Conservation (phyloP, 1,284 basidiomycete species). For the Trichosporon inkin region DNA sequence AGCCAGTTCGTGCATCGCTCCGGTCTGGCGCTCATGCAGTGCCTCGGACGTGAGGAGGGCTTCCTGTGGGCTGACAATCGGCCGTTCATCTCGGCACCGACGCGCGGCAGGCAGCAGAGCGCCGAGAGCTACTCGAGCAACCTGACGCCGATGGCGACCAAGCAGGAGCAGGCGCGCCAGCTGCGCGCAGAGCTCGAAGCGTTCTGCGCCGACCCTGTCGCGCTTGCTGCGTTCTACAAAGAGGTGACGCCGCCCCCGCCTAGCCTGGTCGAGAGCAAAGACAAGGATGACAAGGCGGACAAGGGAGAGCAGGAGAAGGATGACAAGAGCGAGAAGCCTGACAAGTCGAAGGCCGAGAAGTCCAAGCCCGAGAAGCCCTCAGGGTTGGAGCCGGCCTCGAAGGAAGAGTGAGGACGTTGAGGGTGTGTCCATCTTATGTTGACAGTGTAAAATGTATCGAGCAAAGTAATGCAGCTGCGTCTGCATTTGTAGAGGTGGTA, state of each 20-base stretch:
- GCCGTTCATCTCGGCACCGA: constrained; percentile 52
- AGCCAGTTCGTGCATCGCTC: constrained; percentile 85
- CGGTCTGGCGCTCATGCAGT: constrained; percentile 80
- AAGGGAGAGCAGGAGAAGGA: constrained; percentile 4
- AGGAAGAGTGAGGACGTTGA: not conserved
- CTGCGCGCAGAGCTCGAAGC: constrained; percentile 58
- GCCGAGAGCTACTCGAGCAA: constrained; percentile 22
- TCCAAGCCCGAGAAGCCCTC: too few species aligned
- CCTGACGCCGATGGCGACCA: constrained; percentile 27
- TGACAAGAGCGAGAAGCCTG: constrained; percentile 2
- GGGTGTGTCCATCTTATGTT: too few species aligned
- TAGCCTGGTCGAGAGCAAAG: constrained; percentile 7
- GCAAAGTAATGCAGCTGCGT: not conserved
- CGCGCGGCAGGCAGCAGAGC: constrained; percentile 21
- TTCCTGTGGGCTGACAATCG: constrained; percentile 85
- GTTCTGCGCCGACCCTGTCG: constrained; percentile 63
- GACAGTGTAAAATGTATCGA: too few species aligned
- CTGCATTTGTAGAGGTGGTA: not conserved
- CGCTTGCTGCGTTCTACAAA: constrained; percentile 65
- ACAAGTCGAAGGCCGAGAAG: not conserved
- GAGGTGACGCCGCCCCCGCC: constrained; percentile 57
- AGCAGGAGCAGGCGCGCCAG: constrained; percentile 41
- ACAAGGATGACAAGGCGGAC: constrained; percentile 14
- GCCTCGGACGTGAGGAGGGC: constrained; percentile 69
- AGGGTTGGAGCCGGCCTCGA: not conserved